Conservation (phyloP, 1,139 yeast species). For the Suhomyces bolitotheri region DNA sequence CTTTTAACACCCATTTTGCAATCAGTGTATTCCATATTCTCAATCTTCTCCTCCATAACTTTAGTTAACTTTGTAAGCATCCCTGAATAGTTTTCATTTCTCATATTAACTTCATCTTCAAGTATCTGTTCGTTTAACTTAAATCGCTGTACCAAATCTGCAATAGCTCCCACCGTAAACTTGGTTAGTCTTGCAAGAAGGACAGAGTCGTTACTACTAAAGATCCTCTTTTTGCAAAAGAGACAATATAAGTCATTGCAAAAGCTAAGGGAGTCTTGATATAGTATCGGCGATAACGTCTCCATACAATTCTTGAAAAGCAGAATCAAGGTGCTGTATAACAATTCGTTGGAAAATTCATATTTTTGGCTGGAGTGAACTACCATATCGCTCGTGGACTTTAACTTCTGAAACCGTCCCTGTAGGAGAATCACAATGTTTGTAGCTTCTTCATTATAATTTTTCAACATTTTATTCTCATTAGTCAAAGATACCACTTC, state of each 20-base stretch:
- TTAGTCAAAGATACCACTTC: not conserved
- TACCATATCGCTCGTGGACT: not conserved
- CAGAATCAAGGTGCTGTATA: slow-evolving; percentile 2
- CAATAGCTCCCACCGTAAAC: slow-evolving; percentile 21
- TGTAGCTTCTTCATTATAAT: slow-evolving; percentile 9
- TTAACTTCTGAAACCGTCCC: slow-evolving; percentile 1
- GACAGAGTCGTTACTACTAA: slow-evolving; percentile 14
- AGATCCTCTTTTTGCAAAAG: slow-evolving; percentile 13
- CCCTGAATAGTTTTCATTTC: not conserved
- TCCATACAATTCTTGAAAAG: slow-evolving; percentile 2
- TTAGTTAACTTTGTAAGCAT: slow-evolving; percentile 10
- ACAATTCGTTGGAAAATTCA: slow-evolving; percentile 2
- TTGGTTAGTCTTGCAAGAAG: slow-evolving; percentile 18
- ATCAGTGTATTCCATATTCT: not conserved
- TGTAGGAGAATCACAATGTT: slow-evolving; percentile 3
- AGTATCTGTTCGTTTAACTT: slow-evolving; percentile 20
- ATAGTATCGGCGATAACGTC: slow-evolving; percentile 21
- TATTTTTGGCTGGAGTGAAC: not conserved
- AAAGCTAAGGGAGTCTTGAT: slow-evolving; percentile 22
- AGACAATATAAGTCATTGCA: slow-evolving; percentile 16
- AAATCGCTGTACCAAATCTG: slow-evolving; percentile 22
- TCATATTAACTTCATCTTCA: slow-evolving; percentile 18
- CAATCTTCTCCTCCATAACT: slow-evolving; percentile 15
- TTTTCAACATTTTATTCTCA: slow-evolving; percentile 2
- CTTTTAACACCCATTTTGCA: not conserved